These are phyloP conservation scores for Kazachstania bromeliacearum DNA, from an alignment of 805 yeast genomes.

Conservation along the genomic window DNA sequence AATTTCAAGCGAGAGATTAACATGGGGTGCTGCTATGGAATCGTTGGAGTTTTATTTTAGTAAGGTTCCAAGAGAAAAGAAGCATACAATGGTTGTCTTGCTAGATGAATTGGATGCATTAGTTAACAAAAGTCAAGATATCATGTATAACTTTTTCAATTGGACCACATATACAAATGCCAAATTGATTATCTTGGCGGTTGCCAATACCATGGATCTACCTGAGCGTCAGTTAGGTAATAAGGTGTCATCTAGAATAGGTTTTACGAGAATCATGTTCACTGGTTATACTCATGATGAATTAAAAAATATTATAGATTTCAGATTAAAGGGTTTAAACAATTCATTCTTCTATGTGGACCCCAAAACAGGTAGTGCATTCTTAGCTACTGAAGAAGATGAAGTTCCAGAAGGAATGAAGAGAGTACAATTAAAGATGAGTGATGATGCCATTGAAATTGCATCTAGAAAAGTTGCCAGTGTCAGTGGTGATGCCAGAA, in stretches of 20 bases:
- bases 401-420: conserved; percentile 15
- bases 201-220: conserved; percentile 94
- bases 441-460: conserved; percentile 74
- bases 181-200: conserved; percentile 77
- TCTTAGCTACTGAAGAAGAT: conserved; percentile 19
- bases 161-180: conserved; percentile 89
- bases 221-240: conserved; percentile 84
- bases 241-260: conserved; percentile 85
- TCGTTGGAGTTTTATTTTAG: conserved; percentile 64
- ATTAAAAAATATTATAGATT: conserved; percentile 61
- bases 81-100: conserved; percentile 53
- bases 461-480: conserved; percentile 92
- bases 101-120: conserved; percentile 92
- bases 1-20: conserved; percentile 48
- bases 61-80: conserved; percentile 27
- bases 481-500: conserved; percentile 94
- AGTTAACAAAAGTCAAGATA: conserved; percentile 65
- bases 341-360: conserved; percentile 28
- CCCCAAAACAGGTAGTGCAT: conserved; percentile 31
- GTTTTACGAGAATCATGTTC: conserved; percentile 77
- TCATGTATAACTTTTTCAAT: conserved; percentile 91
- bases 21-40: conserved; percentile 55
- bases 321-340: conserved; percentile 49
- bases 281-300: conserved; percentile 81
- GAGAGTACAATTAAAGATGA: conserved; percentile 31